Base-by-base conservation (phyloP, 1,284 basidiomycete genomes). In the Fomitopsis betulina region DNA sequence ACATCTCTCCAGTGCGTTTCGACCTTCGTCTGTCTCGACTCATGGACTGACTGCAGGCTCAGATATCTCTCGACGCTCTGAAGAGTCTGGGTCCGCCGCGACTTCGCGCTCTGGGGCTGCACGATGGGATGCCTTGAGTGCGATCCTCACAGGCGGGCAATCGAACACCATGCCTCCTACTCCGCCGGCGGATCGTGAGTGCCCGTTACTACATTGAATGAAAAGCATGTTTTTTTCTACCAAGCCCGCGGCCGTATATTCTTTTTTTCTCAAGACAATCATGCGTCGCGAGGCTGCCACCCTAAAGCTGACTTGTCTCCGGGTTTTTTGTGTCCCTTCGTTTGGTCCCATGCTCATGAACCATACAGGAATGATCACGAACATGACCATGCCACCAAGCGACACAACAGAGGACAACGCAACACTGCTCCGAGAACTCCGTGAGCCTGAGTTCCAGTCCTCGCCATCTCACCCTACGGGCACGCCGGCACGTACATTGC, bases 401-500 rank as follows among this genome's bases (percentile, higher is more conserved):
- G 70, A 74, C 50, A 65, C 71, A 21, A 76, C 74, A 62, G 70
- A 73, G 17, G 77, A 81, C 57, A 77, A 74, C 30, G 71, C 70
- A 5, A 67, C 70, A 10, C 67, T 77, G 37, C 62, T 78, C 23
- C 72, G 69, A 51, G 71, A 75, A 37, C 61, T 79, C 12, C 71
- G 76, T 58, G 64, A 70, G 8, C 75, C 75, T 3, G 71, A 73
- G 13, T 30, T 17, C 13, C 25, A 47, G n/a, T 67, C 71, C 7
- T 75, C 76, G 38, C 75, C 78, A 19, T 78, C 81, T 27, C 73
- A 67, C 58, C 79, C 78, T 12, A 79, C 80, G 15, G 82, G 79
- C 65, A 85, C 84, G 13, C 80, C 83, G 10, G 76, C 82, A 58
- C 73, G 73, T 5, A 86, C 89, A 15, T 71, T 88, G 59, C 80